Evolutionary conservation across 2,329 filamentous ascomycete species (phyloP).

Genomic region (Zelopaecilomyces penicillatus): DNA sequence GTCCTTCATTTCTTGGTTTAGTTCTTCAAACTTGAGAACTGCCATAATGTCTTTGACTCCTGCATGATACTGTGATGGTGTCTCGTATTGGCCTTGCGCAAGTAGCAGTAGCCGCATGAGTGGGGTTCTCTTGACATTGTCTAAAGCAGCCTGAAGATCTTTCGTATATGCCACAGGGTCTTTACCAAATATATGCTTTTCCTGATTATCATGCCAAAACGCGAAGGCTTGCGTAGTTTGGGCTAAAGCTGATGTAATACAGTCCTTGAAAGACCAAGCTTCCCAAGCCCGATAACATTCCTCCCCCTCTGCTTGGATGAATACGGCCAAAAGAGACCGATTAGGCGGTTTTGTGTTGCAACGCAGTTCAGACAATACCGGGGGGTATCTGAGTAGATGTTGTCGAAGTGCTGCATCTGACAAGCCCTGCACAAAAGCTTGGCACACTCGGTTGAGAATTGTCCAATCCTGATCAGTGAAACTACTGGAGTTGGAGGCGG

Average conservation of each 20-base stretch:
- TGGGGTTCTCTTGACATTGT: slow-evolving; percentile 42
- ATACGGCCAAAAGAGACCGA: slow-evolving; percentile 46
- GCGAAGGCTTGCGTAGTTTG: no score
- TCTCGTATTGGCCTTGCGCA: slow-evolving; percentile 46
- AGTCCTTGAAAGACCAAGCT: slow-evolving; percentile 13
- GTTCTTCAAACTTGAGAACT: slow-evolving; percentile 27
- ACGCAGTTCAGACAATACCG: slow-evolving; percentile 31
- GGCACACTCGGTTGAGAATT: slow-evolving; percentile 43
- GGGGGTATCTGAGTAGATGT: slow-evolving; percentile 38
- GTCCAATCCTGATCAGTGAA: slow-evolving; percentile 37
- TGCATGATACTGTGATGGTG: slow-evolving; percentile 39
- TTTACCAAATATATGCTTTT: slow-evolving; percentile 28
- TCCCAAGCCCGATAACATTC: slow-evolving; percentile 35
- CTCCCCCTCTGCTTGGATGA: slow-evolving; percentile 49
- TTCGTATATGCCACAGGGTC: slow-evolving; percentile 45
- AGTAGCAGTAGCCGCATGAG: slow-evolving; percentile 46
- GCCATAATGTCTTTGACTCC: slow-evolving; percentile 27
- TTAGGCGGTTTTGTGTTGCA: slow-evolving; percentile 20
- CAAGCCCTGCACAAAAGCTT: slow-evolving; percentile 48
- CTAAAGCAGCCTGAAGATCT: slow-evolving; percentile 40
- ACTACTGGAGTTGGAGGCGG: slow-evolving; percentile 34
- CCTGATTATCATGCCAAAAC: no score
- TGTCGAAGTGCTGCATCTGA: slow-evolving; percentile 35
- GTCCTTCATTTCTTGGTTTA: slow-evolving; percentile 4
- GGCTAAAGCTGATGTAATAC: no score